A percentile compares a stretch with the other conserved stretches of the same genome.
phyloP scores from a whole-genome alignment of 2,329 filamentous ascomycete genomes.

The Pseudocercospora cruenta region DNA sequence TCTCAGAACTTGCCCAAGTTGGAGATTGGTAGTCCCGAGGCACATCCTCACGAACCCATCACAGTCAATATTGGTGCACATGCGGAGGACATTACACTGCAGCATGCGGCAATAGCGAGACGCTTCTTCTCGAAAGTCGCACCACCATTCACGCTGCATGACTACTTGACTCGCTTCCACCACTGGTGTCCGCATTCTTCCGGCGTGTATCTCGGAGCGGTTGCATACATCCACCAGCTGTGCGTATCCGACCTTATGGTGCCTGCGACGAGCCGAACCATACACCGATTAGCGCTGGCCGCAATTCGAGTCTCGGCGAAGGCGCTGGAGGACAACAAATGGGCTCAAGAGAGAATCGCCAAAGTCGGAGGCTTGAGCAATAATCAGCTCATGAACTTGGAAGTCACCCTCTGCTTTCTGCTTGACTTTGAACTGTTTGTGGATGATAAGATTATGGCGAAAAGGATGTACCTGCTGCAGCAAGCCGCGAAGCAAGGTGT shows the following conservation, averaged over 20 bases:
- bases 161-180: conserved; percentile 86
- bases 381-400: conserved; percentile 77
- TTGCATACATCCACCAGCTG: conserved; percentile 82
- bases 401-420: conserved; percentile 72
- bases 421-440: conserved; percentile 74
- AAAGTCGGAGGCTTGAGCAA: conserved; percentile 87
- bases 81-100: conserved; percentile 72
- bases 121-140: conserved; percentile 92
- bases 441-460: conserved; percentile 36
- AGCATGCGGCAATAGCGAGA: conserved; percentile 82
- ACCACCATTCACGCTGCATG: conserved; percentile 78
- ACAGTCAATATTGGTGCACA: conserved; percentile 59
- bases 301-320: conserved; percentile 89
- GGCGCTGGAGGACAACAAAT: conserved; percentile 88
- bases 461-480: conserved; percentile 41
- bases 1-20: conserved; percentile 49
- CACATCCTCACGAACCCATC: conserved; percentile 53
- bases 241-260: conserved; percentile 74
- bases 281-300: conserved; percentile 82
- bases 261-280: conserved; percentile 79
- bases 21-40: conserved; percentile 50
- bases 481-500: conserved; percentile 37
- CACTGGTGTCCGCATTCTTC: conserved; percentile 92
- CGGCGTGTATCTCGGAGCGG: conserved; percentile 88
- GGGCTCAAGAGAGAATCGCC: conserved; percentile 80